Evolutionary conservation across 805 yeast genomes (phyloP), one percentile per base, ranked within the genome.

Genomic region (Kregervanrija fluxuum): DNA sequence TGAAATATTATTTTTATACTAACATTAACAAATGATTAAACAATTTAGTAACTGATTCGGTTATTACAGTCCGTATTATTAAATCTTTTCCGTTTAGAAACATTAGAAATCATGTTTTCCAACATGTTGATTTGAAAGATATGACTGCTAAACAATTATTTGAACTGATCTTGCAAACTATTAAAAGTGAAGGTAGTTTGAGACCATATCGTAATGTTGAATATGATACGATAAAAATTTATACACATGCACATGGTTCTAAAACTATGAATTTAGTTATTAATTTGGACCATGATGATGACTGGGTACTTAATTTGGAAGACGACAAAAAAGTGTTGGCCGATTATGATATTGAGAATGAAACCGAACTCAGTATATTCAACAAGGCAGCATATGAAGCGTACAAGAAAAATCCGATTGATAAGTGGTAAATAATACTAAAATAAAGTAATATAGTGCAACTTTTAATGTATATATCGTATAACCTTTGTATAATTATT

Each of bases 191-290:
- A 4, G 88, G 93, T 6, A 79, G 77, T 0, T 76, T 81, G 47
- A 73, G 96, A 56, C 95, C 98, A 2, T 90, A 80, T 63, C 73
- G 97, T 57, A 85, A 74, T 48, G 85, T 86, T 9, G 69, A 65
- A 0, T 85, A 79, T 50, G 85, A 91, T 58, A 71, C 90, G 0
- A 61, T 91, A 45, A 93, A 93, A 63, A 74, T 93, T 6, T 93
- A 93, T 66, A 85, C 96, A 30, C 89, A 88, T 59, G 98, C 99
- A 0, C 98, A 91, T 62, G 93, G 95, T 11, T 77, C 95, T 30
- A 93, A 93, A 66, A 86, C 96, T 2, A 84, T 89, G 79, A 89
- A 93, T 59, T 71, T 93, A 52, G 93, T 89, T 39, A 85, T 93
- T 50, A 93, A 93, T 61, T 75, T 93, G 61, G 96, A 87, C 28